phyloP scores from a whole-genome alignment of 1,284 basidiomycete species.

The Puccinia polysora region DNA sequence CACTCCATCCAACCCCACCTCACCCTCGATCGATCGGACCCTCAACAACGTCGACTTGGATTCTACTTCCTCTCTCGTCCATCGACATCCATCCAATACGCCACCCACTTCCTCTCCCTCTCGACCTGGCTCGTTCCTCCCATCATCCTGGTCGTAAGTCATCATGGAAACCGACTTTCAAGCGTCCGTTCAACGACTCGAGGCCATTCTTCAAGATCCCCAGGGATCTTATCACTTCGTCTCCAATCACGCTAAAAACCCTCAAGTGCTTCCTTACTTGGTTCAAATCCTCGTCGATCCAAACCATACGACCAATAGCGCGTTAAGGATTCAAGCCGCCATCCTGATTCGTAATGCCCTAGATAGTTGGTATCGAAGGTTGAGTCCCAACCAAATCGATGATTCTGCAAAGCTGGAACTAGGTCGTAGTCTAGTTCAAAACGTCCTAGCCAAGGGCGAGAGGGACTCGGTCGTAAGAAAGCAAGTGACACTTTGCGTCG shows the following conservation, averaged over 20 bases:
- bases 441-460: conserved; percentile 31
- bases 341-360: conserved; percentile 36
- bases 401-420: conserved; percentile 21
- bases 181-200: conserved; percentile 34
- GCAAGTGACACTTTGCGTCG: conserved; percentile 29
- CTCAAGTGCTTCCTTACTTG: conserved; percentile 24
- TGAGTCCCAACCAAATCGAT: conserved; percentile 30
- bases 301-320: conserved; percentile 12
- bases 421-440: conserved; percentile 18
- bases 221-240: conserved; percentile 32
- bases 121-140: neutral
- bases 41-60: too few species aligned
- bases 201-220: conserved; percentile 27
- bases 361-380: conserved; percentile 38
- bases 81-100: too few species aligned
- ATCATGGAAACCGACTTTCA: conserved; percentile 27
- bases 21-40: too few species aligned
- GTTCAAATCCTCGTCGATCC: conserved; percentile 28
- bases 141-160: too few species aligned
- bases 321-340: conserved; percentile 29
- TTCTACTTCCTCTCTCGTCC: too few species aligned
- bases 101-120: neutral
- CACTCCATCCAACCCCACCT: too few species aligned
- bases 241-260: conserved; percentile 23
- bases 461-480: conserved; percentile 33